phyloP scores from a whole-genome alignment of 306 rosid genomes.

The Mimosa pudica region DNA sequence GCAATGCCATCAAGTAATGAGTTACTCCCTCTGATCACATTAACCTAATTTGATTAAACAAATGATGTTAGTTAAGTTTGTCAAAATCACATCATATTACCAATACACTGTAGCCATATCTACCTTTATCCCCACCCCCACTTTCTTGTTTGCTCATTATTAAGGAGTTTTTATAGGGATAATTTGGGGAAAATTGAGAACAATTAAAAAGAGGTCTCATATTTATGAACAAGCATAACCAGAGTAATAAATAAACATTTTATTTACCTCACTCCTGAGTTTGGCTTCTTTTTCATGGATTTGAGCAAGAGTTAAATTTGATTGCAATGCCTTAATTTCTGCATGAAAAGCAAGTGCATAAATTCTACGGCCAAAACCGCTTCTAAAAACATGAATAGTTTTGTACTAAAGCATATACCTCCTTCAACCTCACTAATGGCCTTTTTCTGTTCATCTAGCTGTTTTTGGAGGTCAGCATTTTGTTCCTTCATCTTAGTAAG shows the following conservation, averaged over 20 bases:
- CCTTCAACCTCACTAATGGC: conserved; percentile 62
- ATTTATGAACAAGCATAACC: no score
- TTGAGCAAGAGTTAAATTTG: conserved; percentile 84
- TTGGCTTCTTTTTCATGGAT: conserved; percentile 62
- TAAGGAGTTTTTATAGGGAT: no score
- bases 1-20: conserved; percentile 8
- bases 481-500: conserved; percentile 85
- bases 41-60: no score
- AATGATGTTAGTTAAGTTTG: no score
- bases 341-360: conserved; percentile 39
- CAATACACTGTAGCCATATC: no score
- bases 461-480: conserved; percentile 61
- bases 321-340: conserved; percentile 73
- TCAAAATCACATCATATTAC: no score
- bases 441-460: conserved; percentile 58
- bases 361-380: conserved; percentile 23
- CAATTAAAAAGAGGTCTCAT: no score
- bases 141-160: no score
- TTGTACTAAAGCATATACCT: conserved; percentile 48
- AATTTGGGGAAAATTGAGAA: no score
- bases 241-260: conserved; percentile 1
- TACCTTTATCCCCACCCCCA: no score
- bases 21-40: no score
- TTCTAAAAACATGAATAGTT: background rate
- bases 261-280: conserved; percentile 71